phyloP scores from a whole-genome alignment of 495 filamentous ascomycete genomes.

The Penicillium antarcticum region DNA sequence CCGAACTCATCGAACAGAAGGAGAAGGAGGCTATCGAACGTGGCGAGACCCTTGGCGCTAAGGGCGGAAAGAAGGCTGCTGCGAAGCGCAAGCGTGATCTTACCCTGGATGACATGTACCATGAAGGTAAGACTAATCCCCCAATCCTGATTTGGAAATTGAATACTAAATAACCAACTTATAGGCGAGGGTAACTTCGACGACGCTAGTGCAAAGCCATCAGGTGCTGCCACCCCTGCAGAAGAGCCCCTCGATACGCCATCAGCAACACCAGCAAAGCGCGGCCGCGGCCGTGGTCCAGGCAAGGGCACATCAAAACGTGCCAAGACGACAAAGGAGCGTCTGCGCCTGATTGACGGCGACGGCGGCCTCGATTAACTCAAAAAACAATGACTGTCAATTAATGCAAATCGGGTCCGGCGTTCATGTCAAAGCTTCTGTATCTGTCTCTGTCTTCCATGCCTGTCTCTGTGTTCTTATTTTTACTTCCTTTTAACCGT shows the following conservation, averaged over 20 bases:
- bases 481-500: slow-evolving; percentile 7
- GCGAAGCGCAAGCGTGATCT: slow-evolving; percentile 70
- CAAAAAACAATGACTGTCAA: slow-evolving; percentile 9
- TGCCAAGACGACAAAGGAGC: slow-evolving; percentile 87
- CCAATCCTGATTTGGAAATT: background rate
- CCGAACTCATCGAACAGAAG: slow-evolving; percentile 82
- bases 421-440: slow-evolving; percentile 21
- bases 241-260: slow-evolving; percentile 49
- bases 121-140: slow-evolving; percentile 69
- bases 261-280: slow-evolving; percentile 49
- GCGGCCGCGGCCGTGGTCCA: slow-evolving; percentile 44
- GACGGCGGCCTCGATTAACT: slow-evolving; percentile 46
- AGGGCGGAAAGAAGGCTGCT: slow-evolving; percentile 54
- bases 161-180: slow-evolving; percentile 20
- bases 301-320: slow-evolving; percentile 67
- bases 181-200: slow-evolving; percentile 92
- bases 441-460: slow-evolving; percentile 7
- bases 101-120: slow-evolving; percentile 95
- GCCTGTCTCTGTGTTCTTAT: slow-evolving; percentile 10
- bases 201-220: slow-evolving; percentile 74
- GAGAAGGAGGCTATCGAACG: slow-evolving; percentile 75
- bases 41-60: slow-evolving; percentile 46
- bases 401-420: slow-evolving; percentile 28
- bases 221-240: slow-evolving; percentile 78
- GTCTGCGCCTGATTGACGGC: slow-evolving; percentile 83